A percentile compares a stretch with the other conserved stretches of the same genome.
Evolutionary conservation across 371 early-diverging fungal species (phyloP).

Genomic region (Lichtheimia corymbifera): DNA sequence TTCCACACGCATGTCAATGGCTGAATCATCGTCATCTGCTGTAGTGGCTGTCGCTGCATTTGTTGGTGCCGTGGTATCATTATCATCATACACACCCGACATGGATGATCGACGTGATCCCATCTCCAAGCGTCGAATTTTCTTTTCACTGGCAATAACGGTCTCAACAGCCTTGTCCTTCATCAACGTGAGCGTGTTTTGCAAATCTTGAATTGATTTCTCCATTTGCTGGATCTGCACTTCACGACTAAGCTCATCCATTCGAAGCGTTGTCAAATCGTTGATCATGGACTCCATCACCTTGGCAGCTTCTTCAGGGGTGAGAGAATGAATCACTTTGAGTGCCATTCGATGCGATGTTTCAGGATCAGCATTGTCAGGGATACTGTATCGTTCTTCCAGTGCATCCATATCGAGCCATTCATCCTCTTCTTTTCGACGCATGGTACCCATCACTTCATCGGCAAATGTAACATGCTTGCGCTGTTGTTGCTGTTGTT

Average conservation of each 20-base stretch:
- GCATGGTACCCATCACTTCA: conserved; percentile 19
- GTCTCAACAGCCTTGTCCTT: conserved; percentile 72
- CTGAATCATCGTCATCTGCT: conserved; percentile 36
- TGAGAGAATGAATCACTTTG: conserved; percentile 67
- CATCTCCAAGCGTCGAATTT: conserved; percentile 60
- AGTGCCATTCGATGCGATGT: conserved; percentile 62
- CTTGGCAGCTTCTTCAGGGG: conserved; percentile 67
- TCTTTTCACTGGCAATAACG: conserved; percentile 74
- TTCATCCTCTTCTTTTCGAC: conserved; percentile 49
- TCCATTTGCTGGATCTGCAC: conserved; percentile 66
- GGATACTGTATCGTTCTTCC: conserved; percentile 56
- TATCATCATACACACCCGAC: neutral
- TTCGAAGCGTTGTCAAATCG: conserved; percentile 72
- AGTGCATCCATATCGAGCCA: conserved; percentile 51
- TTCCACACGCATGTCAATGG: conserved; percentile 40
- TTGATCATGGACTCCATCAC: conserved; percentile 76
- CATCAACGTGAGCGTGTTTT: conserved; percentile 73
- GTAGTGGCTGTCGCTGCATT: neutral
- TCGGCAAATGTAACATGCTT: conserved; percentile 47
- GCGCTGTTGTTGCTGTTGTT: neutral
- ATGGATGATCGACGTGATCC: conserved; percentile 18
- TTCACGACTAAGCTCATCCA: conserved; percentile 61
- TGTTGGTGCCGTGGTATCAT: neutral
- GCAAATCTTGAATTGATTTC: conserved; percentile 69
- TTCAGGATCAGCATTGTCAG: conserved; percentile 57